Evolutionary conservation across 805 yeast species (phyloP), one percentile per base, ranked within the genome.

Genomic region (Cyberlindnera subsufficiens): DNA sequence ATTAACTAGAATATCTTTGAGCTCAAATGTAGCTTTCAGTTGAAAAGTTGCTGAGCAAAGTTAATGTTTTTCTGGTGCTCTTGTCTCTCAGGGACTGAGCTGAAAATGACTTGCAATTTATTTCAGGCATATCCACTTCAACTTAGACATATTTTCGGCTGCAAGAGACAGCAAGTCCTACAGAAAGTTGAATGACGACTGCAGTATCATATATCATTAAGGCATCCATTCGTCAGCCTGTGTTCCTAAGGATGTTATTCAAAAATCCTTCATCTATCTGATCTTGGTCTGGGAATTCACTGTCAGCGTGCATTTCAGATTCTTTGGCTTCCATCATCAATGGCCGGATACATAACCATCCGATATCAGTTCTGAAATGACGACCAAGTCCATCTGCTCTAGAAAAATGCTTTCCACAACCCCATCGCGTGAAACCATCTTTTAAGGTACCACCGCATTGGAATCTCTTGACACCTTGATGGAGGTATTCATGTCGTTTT

Each of bases 311-410:
- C 32, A 15, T 22, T 34, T 52, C 52, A n/a, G 32, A 16, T 18
- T 49, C 44, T 35, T 51, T 51, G 4, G 59, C 82, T 46, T 80
- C 87, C 30, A 72, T 76, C 69, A 81, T 71, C 47, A 83, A 65
- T 3, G 86, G 86, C 46, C 72, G 67, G 40, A 84, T 75, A 57
- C 93, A 84, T 16, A 69, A 62, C 68, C 82, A 74, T 1, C 93
- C 93, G 0, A 85, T 77, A 46, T 82, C 91, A 2, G 90, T 80
- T 43, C 86, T 66, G 56, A 83, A 82, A 55, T 84, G 93, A 40
- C 91, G 71, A 2, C 85, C 79, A 33, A 84, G 67, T 0, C 91
- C 93, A 59, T 85, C 93, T 3, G 86, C 80, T 34, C 93, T 67
- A 5, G 90, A 88, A 61, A 84, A 84, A 49, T 72, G 69, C 56